A percentile compares a stretch with the other conserved stretches of the same genome.
Conservation (phyloP, 768 basidiomycete genomes). For the Mycena sanguinolenta region DNA sequence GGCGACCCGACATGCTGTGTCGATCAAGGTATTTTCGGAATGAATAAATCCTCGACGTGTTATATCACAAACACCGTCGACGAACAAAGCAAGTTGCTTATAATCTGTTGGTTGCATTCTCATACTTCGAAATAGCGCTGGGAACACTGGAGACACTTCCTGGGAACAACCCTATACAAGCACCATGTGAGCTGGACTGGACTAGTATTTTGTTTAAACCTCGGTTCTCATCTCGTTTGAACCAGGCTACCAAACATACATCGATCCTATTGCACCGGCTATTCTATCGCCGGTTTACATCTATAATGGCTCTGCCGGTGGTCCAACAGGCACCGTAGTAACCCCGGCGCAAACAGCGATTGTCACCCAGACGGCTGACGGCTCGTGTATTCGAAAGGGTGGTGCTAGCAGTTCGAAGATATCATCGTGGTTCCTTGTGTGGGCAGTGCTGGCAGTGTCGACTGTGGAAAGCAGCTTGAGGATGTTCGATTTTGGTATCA, state of each 20-base stretch:
- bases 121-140: constrained; percentile 24
- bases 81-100: constrained; percentile 34
- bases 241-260: constrained; percentile 43
- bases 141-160: constrained; percentile 40
- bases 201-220: not conserved
- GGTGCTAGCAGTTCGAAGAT: constrained; percentile 14
- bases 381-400: constrained; percentile 44
- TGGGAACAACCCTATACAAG: constrained; percentile 48
- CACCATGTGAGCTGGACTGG: constrained; percentile 21
- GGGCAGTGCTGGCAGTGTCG: not conserved
- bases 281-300: constrained; percentile 45
- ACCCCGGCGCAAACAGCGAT: constrained; percentile 41
- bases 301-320: constrained; percentile 37
- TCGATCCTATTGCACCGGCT: constrained; percentile 43
- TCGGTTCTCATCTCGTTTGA: not conserved
- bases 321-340: constrained; percentile 40
- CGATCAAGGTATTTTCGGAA: constrained; percentile 38
- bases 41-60: constrained; percentile 38
- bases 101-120: constrained; percentile 5
- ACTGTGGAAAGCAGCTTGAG: not conserved
- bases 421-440: constrained; percentile 2
- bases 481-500: not conserved
- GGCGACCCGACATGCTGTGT: constrained; percentile 41
- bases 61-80: constrained; percentile 41
- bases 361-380: constrained; percentile 39